Evolutionary conservation across 1,284 basidiomycete species (phyloP).

Genomic region (Cronartium quercuum): DNA sequence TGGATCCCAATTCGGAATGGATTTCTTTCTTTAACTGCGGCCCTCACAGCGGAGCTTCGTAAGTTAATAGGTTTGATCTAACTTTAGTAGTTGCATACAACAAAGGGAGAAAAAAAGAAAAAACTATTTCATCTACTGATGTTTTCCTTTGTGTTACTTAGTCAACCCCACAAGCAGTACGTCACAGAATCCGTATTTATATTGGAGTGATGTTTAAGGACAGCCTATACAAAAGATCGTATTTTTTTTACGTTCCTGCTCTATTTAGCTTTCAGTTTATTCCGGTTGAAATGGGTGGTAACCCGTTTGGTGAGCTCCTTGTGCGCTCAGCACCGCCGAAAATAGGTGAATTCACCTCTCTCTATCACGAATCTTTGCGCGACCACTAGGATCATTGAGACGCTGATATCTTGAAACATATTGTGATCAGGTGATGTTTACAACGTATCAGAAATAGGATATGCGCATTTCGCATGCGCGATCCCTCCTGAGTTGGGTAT

Average conservation of each 20-base stretch:
- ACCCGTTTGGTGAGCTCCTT: slow-evolving; percentile 42
- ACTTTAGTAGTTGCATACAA: too few relatives aligned
- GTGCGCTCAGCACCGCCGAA: slow-evolving; percentile 40
- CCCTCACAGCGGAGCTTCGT: slow-evolving; percentile 63
- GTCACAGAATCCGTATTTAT: background rate
- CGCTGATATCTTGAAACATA: background rate
- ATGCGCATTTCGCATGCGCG: background rate
- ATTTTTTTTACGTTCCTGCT: too few relatives aligned
- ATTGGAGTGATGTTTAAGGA: background rate
- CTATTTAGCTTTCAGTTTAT: slow-evolving; percentile 44
- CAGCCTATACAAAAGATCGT: background rate
- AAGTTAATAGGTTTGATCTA: background rate
- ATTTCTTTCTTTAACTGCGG: slow-evolving; percentile 86
- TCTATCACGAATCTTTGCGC: background rate
- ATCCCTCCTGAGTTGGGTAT: background rate
- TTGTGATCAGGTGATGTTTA: background rate
- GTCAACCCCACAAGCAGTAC: slow-evolving; percentile 45
- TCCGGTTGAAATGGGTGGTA: slow-evolving; percentile 41
- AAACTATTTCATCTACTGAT: too few relatives aligned
- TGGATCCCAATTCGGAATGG: slow-evolving; percentile 52
- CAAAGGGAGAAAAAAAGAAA: too few relatives aligned
- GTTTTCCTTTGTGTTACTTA: background rate
- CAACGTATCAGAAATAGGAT: background rate
- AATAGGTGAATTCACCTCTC: slow-evolving; percentile 16
- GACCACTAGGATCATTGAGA: too few relatives aligned